A percentile compares a stretch with the other conserved stretches of the same genome.
phyloP scores from a whole-genome alignment of 1,284 basidiomycete species.

The Sanghuangporus weigelae region DNA sequence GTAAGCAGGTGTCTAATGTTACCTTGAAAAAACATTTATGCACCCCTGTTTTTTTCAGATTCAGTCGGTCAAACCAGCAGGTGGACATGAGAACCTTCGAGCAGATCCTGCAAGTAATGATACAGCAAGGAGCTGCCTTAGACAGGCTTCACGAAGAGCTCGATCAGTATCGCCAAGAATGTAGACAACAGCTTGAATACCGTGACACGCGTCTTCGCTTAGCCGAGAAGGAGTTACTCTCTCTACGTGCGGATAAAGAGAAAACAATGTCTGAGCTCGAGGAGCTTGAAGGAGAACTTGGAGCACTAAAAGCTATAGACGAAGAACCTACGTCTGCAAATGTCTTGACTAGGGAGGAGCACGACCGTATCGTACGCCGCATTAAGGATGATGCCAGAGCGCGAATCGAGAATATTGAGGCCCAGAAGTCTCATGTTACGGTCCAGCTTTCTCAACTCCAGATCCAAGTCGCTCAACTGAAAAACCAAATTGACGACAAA shows the following conservation, averaged over 20 bases:
- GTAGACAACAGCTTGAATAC: conserved; percentile 5
- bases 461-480: conserved; percentile 13
- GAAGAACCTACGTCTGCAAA: not conserved
- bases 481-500: conserved; percentile 9
- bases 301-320: conserved; percentile 1
- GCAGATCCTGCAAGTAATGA: conserved; percentile 12
- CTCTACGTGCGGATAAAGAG: conserved; percentile 1
- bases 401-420: conserved; percentile 7
- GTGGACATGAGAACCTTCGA: conserved; percentile 10
- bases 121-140: conserved; percentile 9
- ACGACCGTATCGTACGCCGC: conserved; percentile 11
- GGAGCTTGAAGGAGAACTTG: not conserved
- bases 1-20: not conserved
- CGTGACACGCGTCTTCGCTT: conserved; percentile 9
- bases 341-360: conserved; percentile 8
- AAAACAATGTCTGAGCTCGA: not conserved
- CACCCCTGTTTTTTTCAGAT: not conserved
- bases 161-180: conserved; percentile 3
- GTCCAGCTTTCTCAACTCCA: conserved; percentile 10
- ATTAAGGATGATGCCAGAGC: conserved; percentile 4
- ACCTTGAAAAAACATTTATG: not conserved
- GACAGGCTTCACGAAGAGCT: conserved; percentile 12
- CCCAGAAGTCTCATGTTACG: conserved; percentile 6
- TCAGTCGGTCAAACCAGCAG: not conserved
- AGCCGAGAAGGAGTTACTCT: conserved; percentile 4